Percentiles rank a stretch among this genome's conserved stretches.
Evolutionary conservation across 2,329 filamentous ascomycete species (phyloP).

Genomic region (Ambrosiella beaveri): DNA sequence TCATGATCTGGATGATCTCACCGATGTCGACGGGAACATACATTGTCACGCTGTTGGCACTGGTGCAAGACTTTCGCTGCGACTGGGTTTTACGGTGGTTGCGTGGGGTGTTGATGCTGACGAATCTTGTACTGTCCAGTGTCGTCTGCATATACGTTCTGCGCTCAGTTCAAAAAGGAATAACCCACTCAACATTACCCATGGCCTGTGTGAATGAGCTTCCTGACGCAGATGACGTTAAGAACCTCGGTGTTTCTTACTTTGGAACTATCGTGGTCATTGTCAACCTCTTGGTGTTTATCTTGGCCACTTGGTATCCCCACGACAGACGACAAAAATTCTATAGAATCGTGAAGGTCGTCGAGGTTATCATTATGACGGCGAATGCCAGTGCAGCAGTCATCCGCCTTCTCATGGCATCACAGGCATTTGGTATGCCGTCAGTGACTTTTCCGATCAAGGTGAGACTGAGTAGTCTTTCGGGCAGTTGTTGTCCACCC

Average conservation of each 20-base stretch:
- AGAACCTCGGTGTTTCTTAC: conserved; percentile 31
- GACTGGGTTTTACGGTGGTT: conserved; percentile 52
- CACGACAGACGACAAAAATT: conserved; percentile 37
- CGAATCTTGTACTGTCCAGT: conserved; percentile 42
- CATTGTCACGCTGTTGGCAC: conserved; percentile 44
- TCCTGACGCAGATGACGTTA: conserved; percentile 19
- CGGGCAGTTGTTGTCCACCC: conserved; percentile 41
- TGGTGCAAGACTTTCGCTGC: conserved; percentile 47
- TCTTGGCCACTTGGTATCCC: conserved; percentile 45
- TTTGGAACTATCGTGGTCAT: conserved; percentile 46
- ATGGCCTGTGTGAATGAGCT: conserved; percentile 39
- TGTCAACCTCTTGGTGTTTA: conserved; percentile 40
- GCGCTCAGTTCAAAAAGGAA: conserved; percentile 32
- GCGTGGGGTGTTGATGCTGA: conserved; percentile 47
- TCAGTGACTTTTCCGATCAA: conserved; percentile 32
- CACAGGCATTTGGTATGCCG: conserved; percentile 42
- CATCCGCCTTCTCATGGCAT: conserved; percentile 36
- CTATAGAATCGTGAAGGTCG: conserved; percentile 35
- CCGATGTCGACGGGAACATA: conserved; percentile 48
- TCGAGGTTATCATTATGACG: conserved; percentile 36
- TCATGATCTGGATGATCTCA: conserved; percentile 52
- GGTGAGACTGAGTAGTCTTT: conserved; percentile 45
- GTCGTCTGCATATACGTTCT: conserved; percentile 40
- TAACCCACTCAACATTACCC: conserved; percentile 36
- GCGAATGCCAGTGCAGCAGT: conserved; percentile 42